Evolutionary conservation across 257 asterid species (phyloP).

Genomic region (Fraxinus excelsior): DNA sequence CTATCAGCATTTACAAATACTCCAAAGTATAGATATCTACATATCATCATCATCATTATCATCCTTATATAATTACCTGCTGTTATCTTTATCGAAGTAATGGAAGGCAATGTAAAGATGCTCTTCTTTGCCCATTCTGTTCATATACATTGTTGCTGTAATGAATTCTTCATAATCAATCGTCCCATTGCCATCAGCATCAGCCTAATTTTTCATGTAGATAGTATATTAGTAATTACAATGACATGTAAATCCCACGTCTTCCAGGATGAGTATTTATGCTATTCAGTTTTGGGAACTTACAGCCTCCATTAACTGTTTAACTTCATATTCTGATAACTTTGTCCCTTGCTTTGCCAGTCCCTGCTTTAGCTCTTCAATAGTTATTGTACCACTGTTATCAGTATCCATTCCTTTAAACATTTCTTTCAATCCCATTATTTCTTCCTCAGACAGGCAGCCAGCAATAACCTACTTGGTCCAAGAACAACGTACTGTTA

Average conservation of each 20-base stretch:
- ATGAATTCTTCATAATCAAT: slow-evolving; percentile 95
- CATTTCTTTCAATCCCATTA: slow-evolving; percentile 27
- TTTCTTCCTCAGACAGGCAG: slow-evolving; percentile 46
- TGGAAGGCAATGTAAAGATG: slow-evolving; percentile 98
- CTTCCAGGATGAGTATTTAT: slow-evolving; percentile 28
- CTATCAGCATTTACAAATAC: not conserved
- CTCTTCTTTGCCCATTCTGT: slow-evolving; percentile 95
- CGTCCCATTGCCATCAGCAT: slow-evolving; percentile 96
- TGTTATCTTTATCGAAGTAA: slow-evolving; percentile 92
- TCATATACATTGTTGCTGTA: slow-evolving; percentile 96
- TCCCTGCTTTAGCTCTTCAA: slow-evolving; percentile 34
- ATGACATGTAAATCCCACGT: not conserved
- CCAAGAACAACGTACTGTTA: not conserved
- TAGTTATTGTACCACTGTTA: slow-evolving; percentile 25
- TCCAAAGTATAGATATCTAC: not conserved
- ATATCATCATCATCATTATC: not conserved
- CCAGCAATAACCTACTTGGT: slow-evolving; percentile 54
- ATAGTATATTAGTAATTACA: not conserved
- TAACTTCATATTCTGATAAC: slow-evolving; percentile 44
- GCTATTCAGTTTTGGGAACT: slow-evolving; percentile 36
- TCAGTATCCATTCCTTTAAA: slow-evolving; percentile 26
- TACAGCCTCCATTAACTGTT: slow-evolving; percentile 66
- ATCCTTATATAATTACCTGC: slow-evolving; percentile 58
- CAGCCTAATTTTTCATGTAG: slow-evolving; percentile 56
- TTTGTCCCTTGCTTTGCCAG: slow-evolving; percentile 50